phyloP scores from a whole-genome alignment of 495 filamentous ascomycete species.

The Oidiodendron maius region DNA sequence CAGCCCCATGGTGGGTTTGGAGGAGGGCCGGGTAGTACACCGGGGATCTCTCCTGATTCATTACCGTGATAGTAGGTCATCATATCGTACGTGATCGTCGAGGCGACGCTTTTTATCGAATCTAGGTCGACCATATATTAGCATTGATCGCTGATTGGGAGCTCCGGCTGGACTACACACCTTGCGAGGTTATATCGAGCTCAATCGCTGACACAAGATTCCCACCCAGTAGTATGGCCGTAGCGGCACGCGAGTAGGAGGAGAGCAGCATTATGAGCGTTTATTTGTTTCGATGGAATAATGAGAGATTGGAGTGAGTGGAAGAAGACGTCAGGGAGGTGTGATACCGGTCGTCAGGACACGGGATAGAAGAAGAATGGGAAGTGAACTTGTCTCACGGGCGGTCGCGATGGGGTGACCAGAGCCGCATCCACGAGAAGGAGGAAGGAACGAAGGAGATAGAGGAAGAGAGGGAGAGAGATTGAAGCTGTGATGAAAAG shows the following conservation, averaged over 20 bases:
- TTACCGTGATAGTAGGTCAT: conserved; percentile 62
- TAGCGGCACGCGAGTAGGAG: conserved; percentile 16
- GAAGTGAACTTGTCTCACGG: not conserved
- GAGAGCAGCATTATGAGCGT: conserved; percentile 21
- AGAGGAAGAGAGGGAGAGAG: not conserved
- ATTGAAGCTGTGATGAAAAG: not conserved
- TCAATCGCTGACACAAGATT: conserved; percentile 13
- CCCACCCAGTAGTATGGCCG: conserved; percentile 16
- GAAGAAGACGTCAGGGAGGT: not conserved
- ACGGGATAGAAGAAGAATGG: not conserved
- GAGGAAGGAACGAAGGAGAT: not conserved
- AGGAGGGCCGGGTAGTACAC: conserved; percentile 54
- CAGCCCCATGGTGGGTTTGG: conserved; percentile 38
- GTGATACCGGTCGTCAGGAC: not conserved
- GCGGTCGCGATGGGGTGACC: too few species aligned
- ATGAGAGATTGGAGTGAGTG: too few species aligned
- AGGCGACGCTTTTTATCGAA: conserved; percentile 56
- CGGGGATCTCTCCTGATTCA: conserved; percentile 52
- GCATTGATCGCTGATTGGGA: not conserved
- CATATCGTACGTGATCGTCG: conserved; percentile 56
- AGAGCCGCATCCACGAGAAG: not conserved
- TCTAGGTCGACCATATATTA: conserved; percentile 27
- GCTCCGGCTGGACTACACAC: conserved; percentile 8
- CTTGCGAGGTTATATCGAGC: conserved; percentile 10
- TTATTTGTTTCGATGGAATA: too few species aligned